These are phyloP conservation scores for Cryptococcus jaspeensis DNA, from an alignment of 1,284 basidiomycete genomes.

Conservation along the genomic window DNA sequence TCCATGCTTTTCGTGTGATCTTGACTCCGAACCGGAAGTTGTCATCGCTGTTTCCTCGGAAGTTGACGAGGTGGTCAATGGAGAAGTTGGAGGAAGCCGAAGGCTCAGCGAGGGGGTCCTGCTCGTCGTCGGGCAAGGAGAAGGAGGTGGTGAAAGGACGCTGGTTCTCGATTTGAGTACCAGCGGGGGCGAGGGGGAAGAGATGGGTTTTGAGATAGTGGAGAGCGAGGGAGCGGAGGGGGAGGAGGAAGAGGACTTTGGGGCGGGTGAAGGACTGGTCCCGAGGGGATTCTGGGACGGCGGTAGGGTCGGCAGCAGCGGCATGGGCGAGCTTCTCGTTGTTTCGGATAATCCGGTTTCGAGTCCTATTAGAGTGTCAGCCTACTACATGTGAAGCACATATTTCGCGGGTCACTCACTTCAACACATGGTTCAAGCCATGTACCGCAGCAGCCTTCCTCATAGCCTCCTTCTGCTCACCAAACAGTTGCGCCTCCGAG, in stretches of 20 bases:
- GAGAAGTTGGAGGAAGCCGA: slow-evolving; percentile 67
- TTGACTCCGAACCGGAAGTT: slow-evolving; percentile 91
- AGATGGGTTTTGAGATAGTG: slow-evolving; percentile 70
- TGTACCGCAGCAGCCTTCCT: slow-evolving; percentile 72
- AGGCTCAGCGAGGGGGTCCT: slow-evolving; percentile 69
- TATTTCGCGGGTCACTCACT: slow-evolving; percentile 56
- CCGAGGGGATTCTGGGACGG: slow-evolving; percentile 66
- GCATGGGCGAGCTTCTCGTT: slow-evolving; percentile 81
- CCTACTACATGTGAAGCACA: not conserved
- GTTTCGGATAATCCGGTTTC: slow-evolving; percentile 88
- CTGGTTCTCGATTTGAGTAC: slow-evolving; percentile 77
- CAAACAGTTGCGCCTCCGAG: slow-evolving; percentile 31
- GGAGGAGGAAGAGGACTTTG: slow-evolving; percentile 85
- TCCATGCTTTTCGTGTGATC: slow-evolving; percentile 83
- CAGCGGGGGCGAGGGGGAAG: slow-evolving; percentile 63
- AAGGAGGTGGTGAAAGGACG: slow-evolving; percentile 81
- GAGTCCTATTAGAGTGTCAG: slow-evolving; percentile 62
- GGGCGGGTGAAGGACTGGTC: slow-evolving; percentile 98
- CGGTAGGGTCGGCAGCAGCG: slow-evolving; percentile 40
- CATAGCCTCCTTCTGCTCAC: slow-evolving; percentile 52
- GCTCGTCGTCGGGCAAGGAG: slow-evolving; percentile 69
- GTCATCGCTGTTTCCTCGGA: slow-evolving; percentile 97
- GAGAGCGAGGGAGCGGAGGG: slow-evolving; percentile 85
- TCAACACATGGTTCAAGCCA: slow-evolving; percentile 78
- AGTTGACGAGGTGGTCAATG: slow-evolving; percentile 85